Evolutionary conservation across 1,139 yeast genomes (phyloP), one percentile per base, ranked within the genome.

Genomic region (Zygotorulaspora mrakii): DNA sequence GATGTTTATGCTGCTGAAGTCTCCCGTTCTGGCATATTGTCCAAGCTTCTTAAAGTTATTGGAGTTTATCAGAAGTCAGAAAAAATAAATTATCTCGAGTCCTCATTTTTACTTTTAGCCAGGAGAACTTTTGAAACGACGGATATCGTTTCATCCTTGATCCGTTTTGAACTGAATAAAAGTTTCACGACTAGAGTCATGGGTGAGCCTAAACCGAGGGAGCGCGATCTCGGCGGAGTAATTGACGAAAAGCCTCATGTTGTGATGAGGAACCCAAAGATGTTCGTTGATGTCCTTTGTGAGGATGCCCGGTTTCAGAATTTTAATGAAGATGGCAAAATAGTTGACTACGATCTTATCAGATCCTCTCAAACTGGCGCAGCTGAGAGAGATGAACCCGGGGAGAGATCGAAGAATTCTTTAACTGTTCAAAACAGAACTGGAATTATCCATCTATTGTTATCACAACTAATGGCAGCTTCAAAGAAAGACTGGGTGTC

Each of bases 51-150:
- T 18, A 62, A 52, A 35, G 64, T 61, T 9, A 56, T 65, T 21
- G 63, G 66, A 1, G 35, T 53, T 4, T 52, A 52, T 33, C 65
- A 50, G 46, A 63, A 52, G 39, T 53, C 46, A 35, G 63, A 60
- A 16, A 60, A 60, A 27, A 59, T 61, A 2, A 55, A 55, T 32
- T 57, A 53, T 32, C 45, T 53, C 18, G 68, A 62, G 51, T 60
- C 66, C 17, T 54, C 70, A 1, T 65, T 69, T 35, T 62, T 74
- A 2, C 66, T 77, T 17, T 66, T 87, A 20, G 62, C 82, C 4
- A 73, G 96, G 54, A 71, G 84, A 39, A 77, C 88, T 42, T 78
- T 80, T 55, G 97, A 89, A 57, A 73, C 78, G 1, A 62, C 66
- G 0, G 71, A 70, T 0, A 65, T 76, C 11, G 65, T 87, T 12